These are phyloP conservation scores for Oryza glumipatula DNA, from an alignment of 176 grass and related monocot species.

Conservation along the genomic window DNA sequence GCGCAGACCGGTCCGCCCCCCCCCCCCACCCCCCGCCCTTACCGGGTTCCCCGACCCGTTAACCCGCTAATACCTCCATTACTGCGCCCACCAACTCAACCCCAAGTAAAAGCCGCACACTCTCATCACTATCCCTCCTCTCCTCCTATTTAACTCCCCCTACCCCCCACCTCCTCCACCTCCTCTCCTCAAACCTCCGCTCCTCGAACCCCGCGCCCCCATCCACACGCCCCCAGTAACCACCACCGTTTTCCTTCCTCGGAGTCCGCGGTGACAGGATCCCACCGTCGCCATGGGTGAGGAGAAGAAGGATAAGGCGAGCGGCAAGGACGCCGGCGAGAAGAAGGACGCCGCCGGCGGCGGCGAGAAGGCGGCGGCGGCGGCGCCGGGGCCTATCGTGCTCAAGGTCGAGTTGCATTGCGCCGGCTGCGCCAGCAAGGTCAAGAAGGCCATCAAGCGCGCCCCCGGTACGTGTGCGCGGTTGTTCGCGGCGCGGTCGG, in stretches of 20 bases:
- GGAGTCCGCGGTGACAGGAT: neutral
- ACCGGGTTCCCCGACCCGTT: neutral
- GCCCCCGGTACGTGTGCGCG: constrained; percentile 36
- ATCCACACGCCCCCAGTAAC: neutral
- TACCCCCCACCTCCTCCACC: neutral
- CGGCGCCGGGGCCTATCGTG: constrained; percentile 38
- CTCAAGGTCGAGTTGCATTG: constrained; percentile 84
- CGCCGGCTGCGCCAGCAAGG: constrained; percentile 73
- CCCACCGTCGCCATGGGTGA: constrained; percentile 29
- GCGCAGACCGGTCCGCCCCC: neutral
- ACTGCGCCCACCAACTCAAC: constrained; percentile 28
- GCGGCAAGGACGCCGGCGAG: neutral
- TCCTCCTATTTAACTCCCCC: constrained; percentile 50
- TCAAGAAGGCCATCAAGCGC: constrained; percentile 57
- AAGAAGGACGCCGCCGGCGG: constrained; percentile 23
- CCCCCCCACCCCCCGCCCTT: neutral
- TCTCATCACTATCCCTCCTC: neutral
- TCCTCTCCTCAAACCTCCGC: neutral
- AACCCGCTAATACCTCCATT: neutral
- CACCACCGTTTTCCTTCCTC: neutral
- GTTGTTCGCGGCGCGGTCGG: too few species aligned
- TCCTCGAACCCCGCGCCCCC: constrained; percentile 20
- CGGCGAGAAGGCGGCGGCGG: neutral
- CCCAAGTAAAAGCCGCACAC: neutral
- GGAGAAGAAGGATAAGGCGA: constrained; percentile 37